Evolutionary conservation across 495 filamentous ascomycete genomes (phyloP), one percentile per base, ranked within the genome.

Genomic region (Lindgomyces ingoldianus): DNA sequence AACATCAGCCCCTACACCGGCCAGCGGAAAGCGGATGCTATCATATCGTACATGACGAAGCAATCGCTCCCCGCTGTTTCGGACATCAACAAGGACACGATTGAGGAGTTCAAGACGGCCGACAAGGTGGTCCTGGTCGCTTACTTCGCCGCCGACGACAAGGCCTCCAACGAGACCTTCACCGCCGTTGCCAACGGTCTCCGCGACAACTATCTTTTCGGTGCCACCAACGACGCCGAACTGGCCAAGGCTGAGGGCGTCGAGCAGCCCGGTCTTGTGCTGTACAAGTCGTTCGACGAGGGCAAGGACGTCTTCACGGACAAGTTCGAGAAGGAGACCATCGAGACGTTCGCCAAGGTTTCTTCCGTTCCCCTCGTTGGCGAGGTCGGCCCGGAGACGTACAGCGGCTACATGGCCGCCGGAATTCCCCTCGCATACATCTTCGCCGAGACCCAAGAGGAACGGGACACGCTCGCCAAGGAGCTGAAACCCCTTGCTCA

Each of bases 21-120:
- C 72, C 88, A 90, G 76, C 85, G 94, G 74, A 95, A 99, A 82
- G 86, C 92, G 49, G 88, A 86, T 73, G 87, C 91, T 48, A 96
- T 98, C 76, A 87, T 95, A 41, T 98, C 94, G 24, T 98, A 96
- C 82, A 99, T 99, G 94, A 89, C 89, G 74, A 99, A 99, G 83
- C 95, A 99, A 81, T 89, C 89, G 19, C 86, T 99, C 57, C 94
- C 94, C 29, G 90, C 94, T 53, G 93, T 99, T 56, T 96, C 93
- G 1, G 74, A 82, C 46, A 80, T 98, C 46, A 87, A 81, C 69
- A 84, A 86, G 67, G 89, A 94, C 53, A 90, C 87, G 57, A 79
- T 97, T 25, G 90, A 91, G 71, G 93, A 96, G 57, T 96, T 98
- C 85, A 98, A 98, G 89, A 92, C 89, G 55, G 84, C 91, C 75